Evolutionary conservation across 129 eudicot genomes (phyloP).

Genomic region (Centaurea solstitialis): DNA sequence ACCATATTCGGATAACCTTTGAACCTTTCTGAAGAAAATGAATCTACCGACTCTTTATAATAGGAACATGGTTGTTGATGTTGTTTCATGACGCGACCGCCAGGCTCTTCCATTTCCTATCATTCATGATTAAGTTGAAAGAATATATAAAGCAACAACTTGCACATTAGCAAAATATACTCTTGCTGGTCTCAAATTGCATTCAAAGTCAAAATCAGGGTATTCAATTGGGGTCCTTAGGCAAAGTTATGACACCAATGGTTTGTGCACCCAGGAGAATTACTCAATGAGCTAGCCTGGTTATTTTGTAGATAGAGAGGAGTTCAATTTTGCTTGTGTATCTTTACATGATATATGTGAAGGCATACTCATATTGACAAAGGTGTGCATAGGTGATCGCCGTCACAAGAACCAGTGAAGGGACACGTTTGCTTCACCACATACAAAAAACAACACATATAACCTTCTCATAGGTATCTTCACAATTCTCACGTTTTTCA

Average conservation of each 20-base stretch:
- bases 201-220: not conserved
- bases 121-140: not conserved
- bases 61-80: constrained; percentile 16
- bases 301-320: too few species aligned
- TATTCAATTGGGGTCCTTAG: too few species aligned
- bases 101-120: constrained; percentile 31
- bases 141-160: not conserved
- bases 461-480: not conserved
- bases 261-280: not conserved
- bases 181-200: not conserved
- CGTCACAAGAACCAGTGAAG: not conserved
- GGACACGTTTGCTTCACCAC: not conserved
- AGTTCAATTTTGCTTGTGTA: too few species aligned
- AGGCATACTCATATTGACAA: not conserved
- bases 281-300: not conserved
- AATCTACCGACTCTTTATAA: constrained; percentile 22
- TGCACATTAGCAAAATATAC: not conserved
- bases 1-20: constrained; percentile 17
- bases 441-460: not conserved
- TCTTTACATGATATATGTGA: not conserved
- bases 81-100: constrained; percentile 11
- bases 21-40: constrained; percentile 30
- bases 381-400: not conserved
- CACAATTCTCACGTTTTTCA: not conserved
- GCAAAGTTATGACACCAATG: not conserved